A percentile compares a stretch with the other conserved stretches of the same genome.
Conservation (phyloP, 257 asterid species). For the Solanum microdontum region DNA sequence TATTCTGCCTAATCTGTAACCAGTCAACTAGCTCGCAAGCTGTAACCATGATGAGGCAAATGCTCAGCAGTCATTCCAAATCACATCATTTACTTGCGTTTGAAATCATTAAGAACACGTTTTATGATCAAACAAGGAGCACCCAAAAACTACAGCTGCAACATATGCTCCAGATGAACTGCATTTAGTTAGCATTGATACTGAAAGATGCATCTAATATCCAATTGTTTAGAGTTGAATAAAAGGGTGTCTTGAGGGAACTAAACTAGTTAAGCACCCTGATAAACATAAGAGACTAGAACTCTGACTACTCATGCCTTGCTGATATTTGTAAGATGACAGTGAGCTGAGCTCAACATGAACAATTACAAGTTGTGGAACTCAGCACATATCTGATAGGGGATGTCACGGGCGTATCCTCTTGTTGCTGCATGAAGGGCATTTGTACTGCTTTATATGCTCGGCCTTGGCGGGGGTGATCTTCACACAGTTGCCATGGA, state of each 20-base stretch:
- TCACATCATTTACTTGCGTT: not conserved
- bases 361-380: not conserved
- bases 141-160: not conserved
- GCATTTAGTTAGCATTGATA: not conserved
- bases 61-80: not conserved
- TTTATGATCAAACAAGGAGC: not conserved
- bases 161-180: not conserved
- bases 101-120: not conserved
- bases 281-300: not conserved
- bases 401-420: slow-evolving; percentile 32
- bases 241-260: not conserved
- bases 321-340: not conserved
- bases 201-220: not conserved
- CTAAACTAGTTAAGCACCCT: not conserved
- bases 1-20: not conserved
- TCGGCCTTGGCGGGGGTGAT: slow-evolving; percentile 81
- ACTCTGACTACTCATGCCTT: not conserved
- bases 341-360: not conserved
- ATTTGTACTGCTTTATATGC: slow-evolving; percentile 75
- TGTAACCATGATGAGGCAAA: not conserved
- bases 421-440: slow-evolving; percentile 72
- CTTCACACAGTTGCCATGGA: slow-evolving; percentile 80
- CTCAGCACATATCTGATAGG: not conserved
- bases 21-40: not conserved
- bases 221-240: not conserved